Base-by-base conservation (phyloP, 2,329 filamentous ascomycete genomes). In the Penicillium sp. region DNA sequence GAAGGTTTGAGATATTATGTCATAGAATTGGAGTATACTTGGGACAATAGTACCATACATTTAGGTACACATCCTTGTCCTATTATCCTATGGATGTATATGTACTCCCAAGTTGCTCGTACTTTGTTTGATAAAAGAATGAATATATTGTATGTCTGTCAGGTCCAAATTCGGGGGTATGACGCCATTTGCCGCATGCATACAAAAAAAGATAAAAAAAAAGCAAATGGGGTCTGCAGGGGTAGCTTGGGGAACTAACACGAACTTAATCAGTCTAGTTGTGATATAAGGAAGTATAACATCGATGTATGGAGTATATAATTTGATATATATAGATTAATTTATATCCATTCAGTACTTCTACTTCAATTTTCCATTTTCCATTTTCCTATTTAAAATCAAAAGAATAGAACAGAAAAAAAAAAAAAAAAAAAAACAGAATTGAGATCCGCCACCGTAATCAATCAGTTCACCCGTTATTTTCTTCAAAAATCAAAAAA, bases 231-330 rank as follows among this genome's bases (percentile, higher is more conserved):
- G 35, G 58, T 52, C 61, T 66, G 61, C 64, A 66, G 64, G 64
- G 64, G 63, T 64, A 66, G 61, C 62, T 64, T 55, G 55, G 53
- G 57, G 45, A 49, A 53, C 53, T 59, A 63, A 55, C 52, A 50
- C 55, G 58, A 57, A 51, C 51, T 56, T 59, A 57, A 61, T 55
- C 50, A 59, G 47, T 53, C 31, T 52, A 45, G 39, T 50, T 29
- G 23, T 51, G n/a, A 38, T 27, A 29, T 38, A 31, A 17, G n/a
- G 19, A 49, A 49, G 47, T 49, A 35, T 49, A 49, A 12, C 39
- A 25, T 25, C 5, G 41, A 9, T 10, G 2, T 2, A 43, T 27
- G 23, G 15, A 25, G 17, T 36, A 36, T 49, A 19, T 13, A 13
- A 23, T 13, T 29, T 19, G 3, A 27, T 13, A 31, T 21, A 36